Conservation (phyloP, 345 rosid species). For the Eucalyptus lansdowneana region DNA sequence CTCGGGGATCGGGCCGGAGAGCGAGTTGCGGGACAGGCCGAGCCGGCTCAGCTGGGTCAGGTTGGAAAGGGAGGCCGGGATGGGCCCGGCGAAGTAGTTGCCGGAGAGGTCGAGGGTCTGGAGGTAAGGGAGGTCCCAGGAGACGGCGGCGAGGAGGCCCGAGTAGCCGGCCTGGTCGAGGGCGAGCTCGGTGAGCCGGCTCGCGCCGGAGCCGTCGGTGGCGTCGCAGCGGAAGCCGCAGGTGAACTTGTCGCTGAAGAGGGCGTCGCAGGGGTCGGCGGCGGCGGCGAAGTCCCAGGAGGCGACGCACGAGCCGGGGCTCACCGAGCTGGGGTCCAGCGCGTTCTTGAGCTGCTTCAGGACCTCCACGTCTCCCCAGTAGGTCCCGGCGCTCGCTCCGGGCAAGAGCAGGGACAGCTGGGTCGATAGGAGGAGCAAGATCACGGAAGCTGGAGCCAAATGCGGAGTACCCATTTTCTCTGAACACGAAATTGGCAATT, state of each 20-base stretch:
- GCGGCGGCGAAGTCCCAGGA: constrained; percentile 74
- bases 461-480: neutral
- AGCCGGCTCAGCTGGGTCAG: constrained; percentile 50
- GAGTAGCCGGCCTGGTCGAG: constrained; percentile 83
- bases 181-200: constrained; percentile 63
- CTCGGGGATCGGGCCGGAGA: constrained; percentile 52
- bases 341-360: constrained; percentile 40
- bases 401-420: neutral
- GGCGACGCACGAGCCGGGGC: constrained; percentile 68
- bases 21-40: constrained; percentile 44
- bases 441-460: neutral
- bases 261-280: constrained; percentile 70
- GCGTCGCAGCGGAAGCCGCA: constrained; percentile 88
- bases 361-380: constrained; percentile 39
- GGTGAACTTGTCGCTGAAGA: constrained; percentile 62
- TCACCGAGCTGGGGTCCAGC: constrained; percentile 28
- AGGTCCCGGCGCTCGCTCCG: constrained; percentile 29
- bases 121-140: constrained; percentile 53
- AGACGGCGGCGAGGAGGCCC: constrained; percentile 31
- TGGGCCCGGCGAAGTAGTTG: constrained; percentile 48
- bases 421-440: neutral
- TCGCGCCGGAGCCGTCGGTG: constrained; percentile 17
- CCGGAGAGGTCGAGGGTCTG: constrained; percentile 53
- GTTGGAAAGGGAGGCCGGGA: constrained; percentile 42
- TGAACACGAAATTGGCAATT: neutral